These are phyloP conservation scores for Podospora comata DNA, from an alignment of 495 filamentous ascomycete genomes.

Conservation along the genomic window DNA sequence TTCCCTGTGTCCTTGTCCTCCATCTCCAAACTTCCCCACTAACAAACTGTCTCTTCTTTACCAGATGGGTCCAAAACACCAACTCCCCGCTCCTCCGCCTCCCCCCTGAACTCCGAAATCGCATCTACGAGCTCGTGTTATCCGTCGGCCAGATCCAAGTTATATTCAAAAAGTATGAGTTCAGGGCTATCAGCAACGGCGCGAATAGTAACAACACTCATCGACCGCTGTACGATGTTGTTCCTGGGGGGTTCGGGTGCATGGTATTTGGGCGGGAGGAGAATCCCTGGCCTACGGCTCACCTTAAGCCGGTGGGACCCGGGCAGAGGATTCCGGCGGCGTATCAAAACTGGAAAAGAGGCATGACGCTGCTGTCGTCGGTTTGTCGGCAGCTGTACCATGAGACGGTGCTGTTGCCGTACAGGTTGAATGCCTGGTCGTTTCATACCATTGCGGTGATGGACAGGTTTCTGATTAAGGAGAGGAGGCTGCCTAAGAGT, in stretches of 20 bases:
- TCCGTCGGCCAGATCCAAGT: slow-evolving; percentile 35
- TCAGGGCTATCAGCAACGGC: background rate
- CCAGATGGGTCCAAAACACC: slow-evolving; percentile 18
- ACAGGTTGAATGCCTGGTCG: slow-evolving; percentile 32
- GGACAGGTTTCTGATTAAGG: slow-evolving; percentile 31
- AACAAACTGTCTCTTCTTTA: slow-evolving; percentile 8
- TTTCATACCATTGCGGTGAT: slow-evolving; percentile 28
- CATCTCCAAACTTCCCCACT: background rate
- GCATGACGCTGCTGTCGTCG: slow-evolving; percentile 30
- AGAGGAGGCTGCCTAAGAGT: slow-evolving; percentile 25
- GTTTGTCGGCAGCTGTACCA: slow-evolving; percentile 35
- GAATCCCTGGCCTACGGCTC: slow-evolving; percentile 21
- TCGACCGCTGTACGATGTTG: slow-evolving; percentile 15
- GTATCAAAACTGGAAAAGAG: background rate
- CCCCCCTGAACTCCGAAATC: slow-evolving; percentile 40
- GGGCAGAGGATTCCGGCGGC: background rate
- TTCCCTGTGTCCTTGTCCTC: background rate
- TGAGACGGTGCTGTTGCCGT: slow-evolving; percentile 33
- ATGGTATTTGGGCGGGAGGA: slow-evolving; percentile 18
- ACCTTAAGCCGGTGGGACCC: background rate
- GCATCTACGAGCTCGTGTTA: slow-evolving; percentile 37
- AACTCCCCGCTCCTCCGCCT: slow-evolving; percentile 38
- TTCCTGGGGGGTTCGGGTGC: slow-evolving; percentile 28
- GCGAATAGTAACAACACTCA: background rate
- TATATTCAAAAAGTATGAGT: slow-evolving; percentile 19